phyloP scores from a whole-genome alignment of 495 filamentous ascomycete genomes.

The Lasiosphaeria ovina region DNA sequence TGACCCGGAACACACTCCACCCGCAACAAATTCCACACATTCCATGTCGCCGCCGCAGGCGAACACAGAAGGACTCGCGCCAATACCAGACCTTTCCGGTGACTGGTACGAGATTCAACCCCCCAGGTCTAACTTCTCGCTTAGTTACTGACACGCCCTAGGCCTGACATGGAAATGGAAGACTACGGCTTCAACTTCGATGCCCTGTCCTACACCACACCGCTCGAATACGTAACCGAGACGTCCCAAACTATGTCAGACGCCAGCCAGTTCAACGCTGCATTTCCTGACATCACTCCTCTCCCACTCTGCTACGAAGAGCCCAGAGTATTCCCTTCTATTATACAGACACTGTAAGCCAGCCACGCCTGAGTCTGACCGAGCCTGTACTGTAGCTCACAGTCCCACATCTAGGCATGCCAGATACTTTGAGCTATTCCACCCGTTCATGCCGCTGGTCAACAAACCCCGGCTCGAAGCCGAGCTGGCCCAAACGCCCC shows the following conservation, averaged over 20 bases:
- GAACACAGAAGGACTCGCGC: not conserved
- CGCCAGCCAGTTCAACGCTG: not conserved
- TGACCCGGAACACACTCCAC: not conserved
- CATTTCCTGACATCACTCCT: not conserved
- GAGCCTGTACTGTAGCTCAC: not conserved
- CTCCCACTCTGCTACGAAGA: not conserved
- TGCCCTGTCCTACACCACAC: not conserved
- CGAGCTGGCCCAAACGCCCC: conserved; percentile 4
- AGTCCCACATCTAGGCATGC: not conserved
- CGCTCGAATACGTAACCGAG: not conserved
- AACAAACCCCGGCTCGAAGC: conserved; percentile 12
- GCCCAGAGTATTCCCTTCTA: not conserved
- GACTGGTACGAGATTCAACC: not conserved
- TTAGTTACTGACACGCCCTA: not conserved
- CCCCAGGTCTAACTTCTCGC: not conserved
- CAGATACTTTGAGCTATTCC: conserved; percentile 5
- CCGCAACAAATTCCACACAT: not conserved
- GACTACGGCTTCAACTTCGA: not conserved
- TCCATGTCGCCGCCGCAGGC: not conserved
- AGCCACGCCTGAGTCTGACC: not conserved
- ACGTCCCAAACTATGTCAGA: not conserved
- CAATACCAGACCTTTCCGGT: not conserved
- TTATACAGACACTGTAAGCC: not conserved
- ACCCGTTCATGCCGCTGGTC: conserved; percentile 10
- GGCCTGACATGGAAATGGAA: not conserved